Base-by-base conservation (phyloP, 2,329 filamentous ascomycete genomes). In the Pseudopyricularia cyperi region DNA sequence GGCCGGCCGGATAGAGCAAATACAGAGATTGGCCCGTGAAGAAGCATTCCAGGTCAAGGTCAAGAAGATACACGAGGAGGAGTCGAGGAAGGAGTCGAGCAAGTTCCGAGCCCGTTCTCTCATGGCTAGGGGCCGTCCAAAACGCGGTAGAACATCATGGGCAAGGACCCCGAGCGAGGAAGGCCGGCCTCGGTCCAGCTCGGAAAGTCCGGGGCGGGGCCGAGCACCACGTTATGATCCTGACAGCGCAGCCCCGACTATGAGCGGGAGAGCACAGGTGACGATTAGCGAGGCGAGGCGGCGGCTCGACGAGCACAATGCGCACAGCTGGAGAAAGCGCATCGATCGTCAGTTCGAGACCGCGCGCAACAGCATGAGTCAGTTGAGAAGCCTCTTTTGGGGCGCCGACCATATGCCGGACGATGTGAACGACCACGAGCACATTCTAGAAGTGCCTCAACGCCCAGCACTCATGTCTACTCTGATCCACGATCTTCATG, bases 41-140 rank as follows among this genome's bases (percentile, higher is more conserved):
- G 89, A 95, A 57, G 91, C 91, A 0, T 97, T 94, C 66, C 74
- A 82, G 14, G 72, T 95, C 54, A 98, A 98, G 65, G 77, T 85
- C 14, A 94, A 90, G 64, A 90, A 85, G 61, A 79, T 96, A 19
- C 79, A 82, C 53, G 85, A 91, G 55, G 82, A 89, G 53, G 80
- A 83, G 57, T 71, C 73, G 17, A 72, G 74, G 19, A 76, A 70
- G 53, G 76, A 76, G 30, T 67, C 70, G 15, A 71, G 68, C 55
- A 77, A 77, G 56, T 66, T 71, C 42, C 73, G 80, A 12, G 74
- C 78, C 50, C 72, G 79, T 44, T 83, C 80, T 12, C 69, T 69
- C 1, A 72, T 72, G 53, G 60, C 68, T 7, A 63, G 69, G 50
- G 68, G 67, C 11, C 64, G 67, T 32, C 61, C 61, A n/a, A 44